A percentile compares a stretch with the other conserved stretches of the same genome.
phyloP scores from a whole-genome alignment of 495 filamentous ascomycete species.

The Symbiotaphrina buchneri region DNA sequence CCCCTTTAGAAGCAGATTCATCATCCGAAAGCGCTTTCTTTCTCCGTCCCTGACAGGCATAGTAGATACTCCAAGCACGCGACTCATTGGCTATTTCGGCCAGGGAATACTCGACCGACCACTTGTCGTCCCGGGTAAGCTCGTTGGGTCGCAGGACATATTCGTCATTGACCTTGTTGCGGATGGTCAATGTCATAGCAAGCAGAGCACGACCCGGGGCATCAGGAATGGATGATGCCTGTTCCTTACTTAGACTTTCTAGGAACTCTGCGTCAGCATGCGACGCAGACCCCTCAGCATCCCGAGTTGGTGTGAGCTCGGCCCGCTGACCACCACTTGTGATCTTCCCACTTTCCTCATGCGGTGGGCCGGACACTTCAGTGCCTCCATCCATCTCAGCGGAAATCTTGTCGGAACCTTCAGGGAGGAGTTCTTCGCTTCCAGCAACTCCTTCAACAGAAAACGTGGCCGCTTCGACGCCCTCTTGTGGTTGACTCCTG shows the following conservation, averaged over 20 bases:
- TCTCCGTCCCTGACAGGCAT: conserved; percentile 8
- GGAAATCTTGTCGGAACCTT: too few species aligned
- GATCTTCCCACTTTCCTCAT: too few species aligned
- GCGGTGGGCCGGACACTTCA: too few species aligned
- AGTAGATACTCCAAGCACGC: conserved; percentile 9
- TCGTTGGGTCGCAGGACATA: conserved; percentile 34
- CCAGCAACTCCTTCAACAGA: too few species aligned
- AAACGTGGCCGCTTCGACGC: too few species aligned
- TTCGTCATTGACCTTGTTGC: conserved; percentile 48
- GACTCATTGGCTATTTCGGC: conserved; percentile 22
- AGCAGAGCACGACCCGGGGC: conserved; percentile 18
- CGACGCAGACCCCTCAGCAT: background rate
- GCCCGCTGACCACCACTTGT: too few species aligned
- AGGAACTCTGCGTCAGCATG: conserved; percentile 1
- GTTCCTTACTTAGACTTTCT: background rate
- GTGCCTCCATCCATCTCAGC: too few species aligned
- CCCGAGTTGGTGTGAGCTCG: background rate
- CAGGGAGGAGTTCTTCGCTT: too few species aligned
- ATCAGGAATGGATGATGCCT: conserved; percentile 4
- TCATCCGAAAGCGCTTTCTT: conserved; percentile 14
- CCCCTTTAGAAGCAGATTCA: conserved; percentile 15
- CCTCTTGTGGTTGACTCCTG: too few species aligned
- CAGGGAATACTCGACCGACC: conserved; percentile 59
- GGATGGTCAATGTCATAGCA: conserved; percentile 43
- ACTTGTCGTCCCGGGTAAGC: conserved; percentile 28